Evolutionary conservation across 768 basidiomycete species (phyloP).

Genomic region (Tulasnella sp.): DNA sequence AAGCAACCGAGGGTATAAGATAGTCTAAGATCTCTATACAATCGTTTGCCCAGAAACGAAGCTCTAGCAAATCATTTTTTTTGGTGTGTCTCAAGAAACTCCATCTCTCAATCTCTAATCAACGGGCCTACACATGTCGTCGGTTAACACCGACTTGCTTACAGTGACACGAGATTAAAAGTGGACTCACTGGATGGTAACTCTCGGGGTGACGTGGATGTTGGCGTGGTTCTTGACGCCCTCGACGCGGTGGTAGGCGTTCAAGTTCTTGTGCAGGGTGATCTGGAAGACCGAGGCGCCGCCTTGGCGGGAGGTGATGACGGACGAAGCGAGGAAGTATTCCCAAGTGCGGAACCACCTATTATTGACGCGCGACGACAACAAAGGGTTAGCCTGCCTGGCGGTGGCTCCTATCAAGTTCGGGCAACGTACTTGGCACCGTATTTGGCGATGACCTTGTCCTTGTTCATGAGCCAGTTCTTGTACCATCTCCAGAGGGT

Average conservation of each 20-base stretch:
- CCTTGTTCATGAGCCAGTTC: constrained; percentile 95
- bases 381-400: too few species aligned
- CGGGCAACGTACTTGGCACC: constrained; percentile 74
- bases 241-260: constrained; percentile 89
- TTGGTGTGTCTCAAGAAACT: background rate
- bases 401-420: too few species aligned
- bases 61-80: background rate
- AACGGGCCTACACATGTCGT: background rate
- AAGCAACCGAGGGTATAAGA: constrained; percentile 20
- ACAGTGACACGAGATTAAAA: background rate
- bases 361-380: background rate
- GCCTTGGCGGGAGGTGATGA: constrained; percentile 81
- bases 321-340: constrained; percentile 93
- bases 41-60: constrained; percentile 9
- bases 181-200: constrained; percentile 16
- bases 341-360: constrained; percentile 94
- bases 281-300: constrained; percentile 94
- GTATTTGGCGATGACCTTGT: constrained; percentile 84
- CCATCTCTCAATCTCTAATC: background rate
- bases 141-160: background rate
- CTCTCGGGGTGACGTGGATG: constrained; percentile 28
- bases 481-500: constrained; percentile 92
- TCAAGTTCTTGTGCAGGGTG: constrained; percentile 97
- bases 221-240: constrained; percentile 71
- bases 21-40: constrained; percentile 21